Conservation (phyloP, 2,329 filamentous ascomycete species). For the Alternaria conjuncta region DNA sequence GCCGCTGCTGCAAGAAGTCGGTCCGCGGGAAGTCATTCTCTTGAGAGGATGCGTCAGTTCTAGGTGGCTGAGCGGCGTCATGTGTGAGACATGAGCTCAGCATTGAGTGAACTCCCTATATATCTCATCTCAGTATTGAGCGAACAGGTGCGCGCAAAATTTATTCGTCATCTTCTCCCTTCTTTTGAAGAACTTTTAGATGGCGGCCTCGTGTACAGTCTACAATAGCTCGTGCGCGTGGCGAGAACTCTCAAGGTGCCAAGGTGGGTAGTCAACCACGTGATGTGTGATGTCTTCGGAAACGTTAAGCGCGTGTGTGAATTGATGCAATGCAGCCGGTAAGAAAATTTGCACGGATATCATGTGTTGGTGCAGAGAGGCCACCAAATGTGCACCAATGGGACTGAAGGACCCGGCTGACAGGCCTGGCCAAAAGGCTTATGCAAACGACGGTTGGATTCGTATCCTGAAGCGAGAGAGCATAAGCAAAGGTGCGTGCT, state of each 20-base stretch:
- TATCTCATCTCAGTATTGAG: background rate
- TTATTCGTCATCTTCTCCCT: background rate
- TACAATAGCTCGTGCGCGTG: background rate
- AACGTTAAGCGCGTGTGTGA: background rate
- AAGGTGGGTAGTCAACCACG: background rate
- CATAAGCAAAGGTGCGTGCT: constrained; percentile 3
- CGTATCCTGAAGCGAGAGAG: constrained; percentile 4
- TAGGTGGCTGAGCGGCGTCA: constrained; percentile 1
- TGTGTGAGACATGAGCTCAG: background rate
- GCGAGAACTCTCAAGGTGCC: background rate
- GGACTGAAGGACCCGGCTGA: constrained; percentile 7
- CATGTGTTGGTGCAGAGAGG: background rate
- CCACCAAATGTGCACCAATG: constrained; percentile 5
- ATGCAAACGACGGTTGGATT: constrained; percentile 11
- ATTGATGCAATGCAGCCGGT: constrained; percentile 1
- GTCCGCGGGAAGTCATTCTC: background rate
- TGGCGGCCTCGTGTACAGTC: background rate
- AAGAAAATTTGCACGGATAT: background rate
- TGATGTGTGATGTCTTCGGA: background rate
- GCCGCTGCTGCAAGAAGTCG: background rate
- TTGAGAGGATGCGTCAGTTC: background rate
- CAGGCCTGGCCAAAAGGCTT: constrained; percentile 4
- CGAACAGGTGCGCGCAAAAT: background rate
- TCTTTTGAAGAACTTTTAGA: background rate
- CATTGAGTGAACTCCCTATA: background rate